Base-by-base conservation (phyloP, 73 alveolate species). In the Paramecium tetraurelia region DNA sequence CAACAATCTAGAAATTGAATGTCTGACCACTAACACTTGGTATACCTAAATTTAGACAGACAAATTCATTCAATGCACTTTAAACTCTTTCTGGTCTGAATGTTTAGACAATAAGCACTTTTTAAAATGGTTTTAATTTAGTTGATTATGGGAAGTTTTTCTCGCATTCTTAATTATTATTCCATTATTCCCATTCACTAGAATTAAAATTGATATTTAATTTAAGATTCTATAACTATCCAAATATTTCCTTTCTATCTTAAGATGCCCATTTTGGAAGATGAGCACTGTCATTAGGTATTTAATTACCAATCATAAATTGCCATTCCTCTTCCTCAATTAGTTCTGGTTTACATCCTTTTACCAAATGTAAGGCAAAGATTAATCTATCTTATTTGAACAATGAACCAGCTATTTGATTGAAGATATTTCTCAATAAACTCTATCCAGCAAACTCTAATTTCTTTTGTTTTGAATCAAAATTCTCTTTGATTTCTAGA, bases 61-160 rank as follows among this genome's bases (percentile, higher is more conserved):
- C 98, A 85, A 98, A 99, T 86, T 95, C 96, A 68, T 96, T 94
- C 96, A 99, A 93, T 4, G 99, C 99, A 76, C 99, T 93, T 94
- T 99, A 99, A 75, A 99, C 95, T 92, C 99, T 96, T 76, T 99
- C 99, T 27, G 99, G 99, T 86, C 99, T 96, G 85, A 98, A 98
- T 8, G 97, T 99, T 92, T 99, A 98, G 46, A 99, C 97, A 70
- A 99, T 86, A 59, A 99, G 94, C 12, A 98, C 97, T 83, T 97
- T 96, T 84, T 98, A 98, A 98, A 99, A 98, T 59, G 99, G 97
- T 3, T 99, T 77, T 83, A 99, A 72, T 87, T 92, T 94, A 59
- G 95, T 80, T 41, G 86, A 92, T 20, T 93, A 97, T 22, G 98
- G 98, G 96, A 98, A 98, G 44, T 97, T 96, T 76, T 95, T 96